Percentiles rank a stretch among this genome's conserved stretches.
Evolutionary conservation across 768 basidiomycete species (phyloP).

Genomic region (Paxillus rubicundulus): DNA sequence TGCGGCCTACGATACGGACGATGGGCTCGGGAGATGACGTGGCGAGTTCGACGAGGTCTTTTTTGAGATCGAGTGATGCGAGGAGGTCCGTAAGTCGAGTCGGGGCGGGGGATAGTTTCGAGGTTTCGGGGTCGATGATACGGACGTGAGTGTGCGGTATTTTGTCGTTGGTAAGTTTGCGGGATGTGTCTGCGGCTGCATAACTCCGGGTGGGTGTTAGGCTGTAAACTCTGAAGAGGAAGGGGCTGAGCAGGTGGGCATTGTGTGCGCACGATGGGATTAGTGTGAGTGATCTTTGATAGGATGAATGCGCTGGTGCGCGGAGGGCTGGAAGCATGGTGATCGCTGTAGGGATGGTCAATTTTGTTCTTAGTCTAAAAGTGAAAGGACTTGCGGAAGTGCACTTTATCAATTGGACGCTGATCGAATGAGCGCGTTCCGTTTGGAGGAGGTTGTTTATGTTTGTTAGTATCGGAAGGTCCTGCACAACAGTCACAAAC

Average conservation of each 20-base stretch:
- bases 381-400: conserved; percentile 6
- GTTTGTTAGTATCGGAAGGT: conserved; percentile 20
- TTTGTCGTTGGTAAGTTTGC: conserved; percentile 32
- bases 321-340: conserved; percentile 2
- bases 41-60: conserved; percentile 56
- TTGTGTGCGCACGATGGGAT: not conserved
- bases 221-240: too few species aligned
- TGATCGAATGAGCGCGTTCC: not conserved
- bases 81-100: conserved; percentile 44
- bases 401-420: too few species aligned
- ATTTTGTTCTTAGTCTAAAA: too few species aligned
- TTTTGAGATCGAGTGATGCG: conserved; percentile 38
- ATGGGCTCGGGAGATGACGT: conserved; percentile 48
- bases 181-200: not conserved
- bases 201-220: not conserved
- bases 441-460: conserved; percentile 25
- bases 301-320: conserved; percentile 4
- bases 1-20: conserved; percentile 55
- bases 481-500: conserved; percentile 24
- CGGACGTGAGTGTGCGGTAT: conserved; percentile 45
- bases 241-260: not conserved
- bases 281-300: conserved; percentile 2
- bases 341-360: not conserved
- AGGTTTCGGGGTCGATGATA: conserved; percentile 47
- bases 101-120: conserved; percentile 34